Evolutionary conservation across 768 basidiomycete species (phyloP).

Genomic region (Auriscalpium microsporum): DNA sequence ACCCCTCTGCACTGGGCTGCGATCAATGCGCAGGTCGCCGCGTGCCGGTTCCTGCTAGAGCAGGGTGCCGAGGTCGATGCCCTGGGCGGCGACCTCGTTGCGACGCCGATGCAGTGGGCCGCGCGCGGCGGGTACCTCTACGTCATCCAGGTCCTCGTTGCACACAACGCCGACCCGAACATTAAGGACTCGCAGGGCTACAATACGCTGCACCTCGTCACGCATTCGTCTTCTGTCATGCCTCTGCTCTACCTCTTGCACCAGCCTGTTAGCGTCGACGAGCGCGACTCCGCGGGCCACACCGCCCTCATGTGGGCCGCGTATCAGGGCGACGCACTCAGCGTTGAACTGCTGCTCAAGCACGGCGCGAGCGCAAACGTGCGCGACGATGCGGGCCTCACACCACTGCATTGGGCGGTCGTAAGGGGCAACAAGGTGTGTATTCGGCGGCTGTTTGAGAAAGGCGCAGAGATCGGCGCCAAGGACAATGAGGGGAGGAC

Average conservation of each 20-base stretch:
- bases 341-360: slow-evolving; percentile 81
- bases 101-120: slow-evolving; percentile 97
- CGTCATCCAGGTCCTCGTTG: slow-evolving; percentile 84
- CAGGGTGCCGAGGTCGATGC: slow-evolving; percentile 94
- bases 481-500: slow-evolving; percentile 83
- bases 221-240: slow-evolving; percentile 93
- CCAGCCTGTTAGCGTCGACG: slow-evolving; percentile 89
- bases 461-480: slow-evolving; percentile 72
- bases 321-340: slow-evolving; percentile 95
- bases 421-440: slow-evolving; percentile 88
- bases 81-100: slow-evolving; percentile 85
- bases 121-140: slow-evolving; percentile 96
- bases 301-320: slow-evolving; percentile 98
- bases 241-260: slow-evolving; percentile 86
- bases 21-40: slow-evolving; percentile 89
- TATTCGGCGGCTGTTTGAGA: slow-evolving; percentile 78
- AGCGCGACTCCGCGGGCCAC: slow-evolving; percentile 85
- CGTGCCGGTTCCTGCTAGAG: slow-evolving; percentile 81
- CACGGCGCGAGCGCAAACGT: slow-evolving; percentile 77
- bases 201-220: slow-evolving; percentile 91
- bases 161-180: slow-evolving; percentile 87
- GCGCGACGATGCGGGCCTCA: slow-evolving; percentile 73
- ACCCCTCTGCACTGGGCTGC: slow-evolving; percentile 98
- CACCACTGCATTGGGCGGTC: slow-evolving; percentile 95
- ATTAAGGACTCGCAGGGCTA: slow-evolving; percentile 91